phyloP scores from a whole-genome alignment of 805 yeast species.

The Metschnikowia koreensis region DNA sequence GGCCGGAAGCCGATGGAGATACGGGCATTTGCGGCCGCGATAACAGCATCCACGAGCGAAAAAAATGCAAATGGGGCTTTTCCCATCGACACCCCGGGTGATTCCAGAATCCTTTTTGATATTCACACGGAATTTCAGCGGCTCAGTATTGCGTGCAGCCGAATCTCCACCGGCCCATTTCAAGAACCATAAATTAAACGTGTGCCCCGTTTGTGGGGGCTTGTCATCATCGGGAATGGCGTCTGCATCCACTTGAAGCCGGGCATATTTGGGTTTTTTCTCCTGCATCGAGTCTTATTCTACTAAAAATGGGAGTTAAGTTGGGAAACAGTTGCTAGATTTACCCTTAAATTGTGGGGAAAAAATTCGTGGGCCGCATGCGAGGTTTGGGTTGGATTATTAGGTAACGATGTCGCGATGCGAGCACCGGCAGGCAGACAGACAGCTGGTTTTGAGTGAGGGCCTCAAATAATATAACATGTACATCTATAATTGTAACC shows the following conservation, averaged over 20 bases:
- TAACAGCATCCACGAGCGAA: conserved; percentile 89
- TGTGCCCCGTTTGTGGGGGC: conserved; percentile 79
- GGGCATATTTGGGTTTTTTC: conserved; percentile 47
- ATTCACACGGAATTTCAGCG: conserved; percentile 59
- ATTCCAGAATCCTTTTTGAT: conserved; percentile 67
- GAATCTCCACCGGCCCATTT: conserved; percentile 80
- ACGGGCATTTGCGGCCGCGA: conserved; percentile 72
- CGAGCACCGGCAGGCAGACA: too few species aligned
- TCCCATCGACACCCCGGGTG: conserved; percentile 58
- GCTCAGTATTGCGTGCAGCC: conserved; percentile 43
- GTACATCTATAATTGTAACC: too few species aligned
- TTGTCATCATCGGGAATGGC: conserved; percentile 53
- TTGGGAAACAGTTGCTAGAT: too few species aligned
- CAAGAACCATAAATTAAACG: conserved; percentile 83
- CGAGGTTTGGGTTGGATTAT: too few species aligned
- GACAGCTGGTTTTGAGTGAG: too few species aligned
- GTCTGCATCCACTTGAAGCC: conserved; percentile 69
- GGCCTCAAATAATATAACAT: too few species aligned
- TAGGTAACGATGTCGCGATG: too few species aligned
- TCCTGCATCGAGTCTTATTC: neutral
- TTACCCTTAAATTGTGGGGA: neutral
- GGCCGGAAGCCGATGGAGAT: conserved; percentile 72
- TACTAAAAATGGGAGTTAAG: too few species aligned
- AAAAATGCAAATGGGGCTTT: conserved; percentile 67
- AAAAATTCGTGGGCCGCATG: too few species aligned